These are phyloP conservation scores for Ochromonas danica DNA, from an alignment of 108 stramenopile species.

Conservation along the genomic window DNA sequence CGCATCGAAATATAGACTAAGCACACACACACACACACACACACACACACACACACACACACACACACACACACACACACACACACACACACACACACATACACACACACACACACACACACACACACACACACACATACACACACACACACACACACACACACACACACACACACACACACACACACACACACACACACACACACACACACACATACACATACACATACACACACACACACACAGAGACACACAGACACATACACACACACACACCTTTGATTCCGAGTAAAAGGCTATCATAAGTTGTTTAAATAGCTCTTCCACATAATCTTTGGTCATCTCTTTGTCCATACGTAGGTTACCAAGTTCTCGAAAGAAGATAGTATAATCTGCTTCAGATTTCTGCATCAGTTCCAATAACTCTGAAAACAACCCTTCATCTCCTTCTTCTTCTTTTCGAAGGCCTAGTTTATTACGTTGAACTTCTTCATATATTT, in stretches of 20 bases:
- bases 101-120: background rate
- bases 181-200: background rate
- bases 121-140: background rate
- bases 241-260: background rate
- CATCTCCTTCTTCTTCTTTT: background rate
- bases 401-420: background rate
- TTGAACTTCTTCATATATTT: conserved; percentile 2
- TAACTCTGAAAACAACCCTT: conserved; percentile 18
- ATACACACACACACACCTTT: background rate
- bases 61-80: background rate
- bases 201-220: background rate
- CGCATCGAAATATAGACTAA: no score
- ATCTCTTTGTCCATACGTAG: no score
- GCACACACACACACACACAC: background rate
- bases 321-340: background rate
- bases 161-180: background rate
- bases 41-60: background rate
- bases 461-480: background rate
- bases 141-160: background rate
- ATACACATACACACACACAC: background rate
- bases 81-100: background rate
- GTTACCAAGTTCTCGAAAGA: conserved; percentile 43
- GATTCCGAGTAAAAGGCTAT: background rate
- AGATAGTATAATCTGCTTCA: conserved; percentile 45
- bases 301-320: background rate